These are phyloP conservation scores for Rhodofomes roseus DNA, from an alignment of 1,284 basidiomycete species.

Conservation along the genomic window DNA sequence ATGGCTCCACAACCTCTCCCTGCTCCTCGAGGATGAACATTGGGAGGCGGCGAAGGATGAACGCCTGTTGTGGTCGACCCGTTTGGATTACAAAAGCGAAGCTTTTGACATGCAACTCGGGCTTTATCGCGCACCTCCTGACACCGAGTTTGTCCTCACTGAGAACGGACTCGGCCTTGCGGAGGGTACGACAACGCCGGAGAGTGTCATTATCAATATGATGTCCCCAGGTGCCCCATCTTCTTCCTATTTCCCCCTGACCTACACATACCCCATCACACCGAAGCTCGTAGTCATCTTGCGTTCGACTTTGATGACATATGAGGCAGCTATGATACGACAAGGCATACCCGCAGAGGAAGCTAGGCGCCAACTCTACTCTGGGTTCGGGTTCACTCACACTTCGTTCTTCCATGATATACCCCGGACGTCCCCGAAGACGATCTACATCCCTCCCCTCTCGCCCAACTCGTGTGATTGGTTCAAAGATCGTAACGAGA, in stretches of 20 bases:
- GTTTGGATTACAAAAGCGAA: background rate
- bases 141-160: background rate
- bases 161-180: background rate
- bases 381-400: background rate
- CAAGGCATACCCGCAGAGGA: background rate
- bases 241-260: background rate
- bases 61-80: background rate
- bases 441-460: background rate
- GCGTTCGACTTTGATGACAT: background rate
- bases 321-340: background rate
- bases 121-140: background rate
- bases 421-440: background rate
- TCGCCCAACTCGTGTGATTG: background rate
- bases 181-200: background rate
- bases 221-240: background rate
- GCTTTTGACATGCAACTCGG: background rate
- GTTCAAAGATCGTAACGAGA: background rate
- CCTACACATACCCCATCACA: background rate
- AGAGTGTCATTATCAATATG: background rate
- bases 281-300: background rate
- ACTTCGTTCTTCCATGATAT: background rate
- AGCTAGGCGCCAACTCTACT: background rate
- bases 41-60: background rate
- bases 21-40: background rate
- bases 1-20: background rate